phyloP scores from a whole-genome alignment of 257 asterid species.

The Penstemon newberryi region DNA sequence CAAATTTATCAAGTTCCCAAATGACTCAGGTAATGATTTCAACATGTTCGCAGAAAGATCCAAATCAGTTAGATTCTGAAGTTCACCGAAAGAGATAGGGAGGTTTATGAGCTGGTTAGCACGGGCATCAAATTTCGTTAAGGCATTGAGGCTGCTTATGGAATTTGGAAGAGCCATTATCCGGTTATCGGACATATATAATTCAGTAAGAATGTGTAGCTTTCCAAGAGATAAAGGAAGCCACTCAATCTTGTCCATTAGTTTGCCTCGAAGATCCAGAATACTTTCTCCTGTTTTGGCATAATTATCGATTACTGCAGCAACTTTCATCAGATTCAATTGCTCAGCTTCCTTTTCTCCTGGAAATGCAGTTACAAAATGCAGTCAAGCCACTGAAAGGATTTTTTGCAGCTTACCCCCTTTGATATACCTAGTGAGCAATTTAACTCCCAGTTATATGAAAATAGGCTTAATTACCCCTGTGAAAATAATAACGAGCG shows the following conservation, averaged over 20 bases:
- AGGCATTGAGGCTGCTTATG: slow-evolving; percentile 47
- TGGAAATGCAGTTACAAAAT: slow-evolving; percentile 28
- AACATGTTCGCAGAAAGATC: slow-evolving; percentile 62
- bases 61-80: slow-evolving; percentile 53
- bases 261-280: slow-evolving; percentile 65
- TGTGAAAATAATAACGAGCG: too few relatives aligned
- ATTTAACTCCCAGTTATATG: too few relatives aligned
- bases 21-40: slow-evolving; percentile 72
- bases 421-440: too few relatives aligned
- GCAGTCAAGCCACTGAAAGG: slow-evolving; percentile 24
- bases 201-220: slow-evolving; percentile 49
- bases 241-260: slow-evolving; percentile 84
- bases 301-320: slow-evolving; percentile 56
- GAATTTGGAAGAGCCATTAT: slow-evolving; percentile 82
- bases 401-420: too few relatives aligned
- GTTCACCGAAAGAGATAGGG: slow-evolving; percentile 72
- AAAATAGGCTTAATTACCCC: too few relatives aligned
- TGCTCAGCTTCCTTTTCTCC: slow-evolving; percentile 44
- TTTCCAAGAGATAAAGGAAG: slow-evolving; percentile 81
- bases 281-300: slow-evolving; percentile 46
- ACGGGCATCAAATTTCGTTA: slow-evolving; percentile 57
- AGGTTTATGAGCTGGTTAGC: slow-evolving; percentile 84
- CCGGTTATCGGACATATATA: slow-evolving; percentile 62
- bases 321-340: slow-evolving; percentile 57
- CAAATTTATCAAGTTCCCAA: slow-evolving; percentile 55